phyloP scores from a whole-genome alignment of 2,329 filamentous ascomycete species.

The Alternaria atra region DNA sequence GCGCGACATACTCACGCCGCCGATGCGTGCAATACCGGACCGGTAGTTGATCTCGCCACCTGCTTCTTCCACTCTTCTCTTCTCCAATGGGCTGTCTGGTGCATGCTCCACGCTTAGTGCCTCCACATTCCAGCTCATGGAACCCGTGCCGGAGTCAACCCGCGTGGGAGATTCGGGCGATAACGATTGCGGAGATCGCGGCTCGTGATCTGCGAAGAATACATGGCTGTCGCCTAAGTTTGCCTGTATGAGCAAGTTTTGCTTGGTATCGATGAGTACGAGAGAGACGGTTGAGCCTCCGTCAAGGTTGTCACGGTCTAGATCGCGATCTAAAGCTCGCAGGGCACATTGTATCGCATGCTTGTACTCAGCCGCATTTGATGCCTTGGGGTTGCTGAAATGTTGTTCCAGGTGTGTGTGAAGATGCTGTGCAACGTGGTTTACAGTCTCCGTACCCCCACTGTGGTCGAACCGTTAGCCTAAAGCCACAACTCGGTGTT shows the following conservation, averaged over 20 bases:
- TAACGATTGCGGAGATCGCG: conserved; percentile 7
- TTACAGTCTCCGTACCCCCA: conserved; percentile 30
- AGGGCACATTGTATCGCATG: conserved; percentile 34
- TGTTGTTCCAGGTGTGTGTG: conserved; percentile 32
- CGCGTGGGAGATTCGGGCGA: conserved; percentile 11
- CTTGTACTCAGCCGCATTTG: conserved; percentile 30
- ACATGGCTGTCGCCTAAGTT: conserved; percentile 37
- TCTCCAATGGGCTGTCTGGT: conserved; percentile 30
- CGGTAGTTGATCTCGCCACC: conserved; percentile 34
- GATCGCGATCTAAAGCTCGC: conserved; percentile 28
- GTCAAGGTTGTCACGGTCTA: conserved; percentile 25
- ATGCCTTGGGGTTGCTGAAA: conserved; percentile 19
- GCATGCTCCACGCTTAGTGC: conserved; percentile 30
- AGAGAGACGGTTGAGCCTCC: conserved; percentile 38
- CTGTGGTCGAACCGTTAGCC: conserved; percentile 19
- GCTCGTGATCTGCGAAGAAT: conserved; percentile 26
- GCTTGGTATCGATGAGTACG: conserved; percentile 31
- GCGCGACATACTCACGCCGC: conserved; percentile 38
- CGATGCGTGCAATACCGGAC: conserved; percentile 32
- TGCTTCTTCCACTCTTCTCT: conserved; percentile 32
- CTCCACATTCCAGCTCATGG: conserved; percentile 28
- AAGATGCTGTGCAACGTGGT: conserved; percentile 27
- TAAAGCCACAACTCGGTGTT: background rate
- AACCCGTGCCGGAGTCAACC: conserved; percentile 8
- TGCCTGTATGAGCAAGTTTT: conserved; percentile 32